Base-by-base conservation (phyloP, 768 basidiomycete species). In the Pleurotus cornucopiae region DNA sequence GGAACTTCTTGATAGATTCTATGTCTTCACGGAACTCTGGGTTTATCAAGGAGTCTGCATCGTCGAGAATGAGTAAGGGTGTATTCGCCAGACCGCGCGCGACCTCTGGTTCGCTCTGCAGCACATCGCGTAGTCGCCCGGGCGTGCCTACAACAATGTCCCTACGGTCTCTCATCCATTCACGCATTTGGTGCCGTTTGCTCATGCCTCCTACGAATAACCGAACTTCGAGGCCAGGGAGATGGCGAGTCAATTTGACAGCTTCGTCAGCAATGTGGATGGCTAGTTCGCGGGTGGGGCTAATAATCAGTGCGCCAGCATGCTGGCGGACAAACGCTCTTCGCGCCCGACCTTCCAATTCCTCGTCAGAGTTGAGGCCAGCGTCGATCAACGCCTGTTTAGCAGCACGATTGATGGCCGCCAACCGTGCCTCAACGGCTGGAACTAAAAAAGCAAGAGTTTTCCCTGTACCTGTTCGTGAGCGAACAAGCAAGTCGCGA, bases 21-120 rank as follows among this genome's bases (percentile, higher is more conserved):
- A 98, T 83, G 63, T 96, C 94, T 20, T 86, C 81, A 4, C 88
- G 81, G 81, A 96, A 97, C 61, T 94, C 94, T 87, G 94, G 89
- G 56, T 94, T 91, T 9, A 98, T 76, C 11, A 96, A 76, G 0
- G 88, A 91, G 64, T 98, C 94, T 11, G 93, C 91, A 67, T 97
- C 93, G 65, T 98, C 97, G 57, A 98, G 75, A 58, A 98, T 79
- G 51, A 98, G 79, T 90, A 84, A 73, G 62, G 84, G 76, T 1
- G 87, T 79, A n/a, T 77, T 72, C 16, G 70, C 66, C 18, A 94
- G 63, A 2, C 77, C 79, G 2, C 74, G 73, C 18, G 71, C 70
- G 7, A 94, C 77, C 2, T 76, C 76, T 0, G 78, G 76, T 54
- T 86, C 84, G 45, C 73, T 77, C 56, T 79, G 70, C 54, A 96